Conservation (phyloP, 2,329 filamentous ascomycete genomes). For the Annulohypoxylon truncatum region DNA sequence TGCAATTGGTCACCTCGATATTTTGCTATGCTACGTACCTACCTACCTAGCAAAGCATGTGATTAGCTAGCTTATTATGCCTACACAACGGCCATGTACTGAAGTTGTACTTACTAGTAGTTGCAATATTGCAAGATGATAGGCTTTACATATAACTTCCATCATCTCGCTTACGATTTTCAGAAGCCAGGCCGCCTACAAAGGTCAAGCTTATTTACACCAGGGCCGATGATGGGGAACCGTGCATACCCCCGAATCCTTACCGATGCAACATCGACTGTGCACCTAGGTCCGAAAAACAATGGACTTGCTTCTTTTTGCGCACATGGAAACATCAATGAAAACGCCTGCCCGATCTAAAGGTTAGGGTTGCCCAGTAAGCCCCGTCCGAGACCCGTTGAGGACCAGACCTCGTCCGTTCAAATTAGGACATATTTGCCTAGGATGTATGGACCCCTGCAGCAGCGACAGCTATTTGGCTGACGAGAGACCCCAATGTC, state of each 20-base stretch:
- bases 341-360: slow-evolving; percentile 13
- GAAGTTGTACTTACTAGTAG: too few relatives aligned
- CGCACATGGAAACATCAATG: neutral
- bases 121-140: neutral
- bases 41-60: too few relatives aligned
- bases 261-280: slow-evolving; percentile 22
- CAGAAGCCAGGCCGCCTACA: slow-evolving; percentile 10
- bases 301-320: neutral
- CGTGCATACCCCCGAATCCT: slow-evolving; percentile 24
- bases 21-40: too few relatives aligned
- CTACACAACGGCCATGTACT: too few relatives aligned
- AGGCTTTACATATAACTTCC: neutral
- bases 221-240: slow-evolving; percentile 15
- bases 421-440: slow-evolving; percentile 19
- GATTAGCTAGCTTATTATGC: too few relatives aligned
- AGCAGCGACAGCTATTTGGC: slow-evolving; percentile 6
- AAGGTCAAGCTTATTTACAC: neutral
- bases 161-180: neutral
- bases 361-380: slow-evolving; percentile 14
- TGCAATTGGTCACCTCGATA: neutral
- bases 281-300: slow-evolving; percentile 9
- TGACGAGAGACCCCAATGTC: slow-evolving; percentile 17
- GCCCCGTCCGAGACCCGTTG: neutral
- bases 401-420: slow-evolving; percentile 17
- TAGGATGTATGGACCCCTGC: slow-evolving; percentile 10